Evolutionary conservation across 257 asterid species (phyloP), one percentile per base, ranked within the genome.

Genomic region (Catharanthus roseus): DNA sequence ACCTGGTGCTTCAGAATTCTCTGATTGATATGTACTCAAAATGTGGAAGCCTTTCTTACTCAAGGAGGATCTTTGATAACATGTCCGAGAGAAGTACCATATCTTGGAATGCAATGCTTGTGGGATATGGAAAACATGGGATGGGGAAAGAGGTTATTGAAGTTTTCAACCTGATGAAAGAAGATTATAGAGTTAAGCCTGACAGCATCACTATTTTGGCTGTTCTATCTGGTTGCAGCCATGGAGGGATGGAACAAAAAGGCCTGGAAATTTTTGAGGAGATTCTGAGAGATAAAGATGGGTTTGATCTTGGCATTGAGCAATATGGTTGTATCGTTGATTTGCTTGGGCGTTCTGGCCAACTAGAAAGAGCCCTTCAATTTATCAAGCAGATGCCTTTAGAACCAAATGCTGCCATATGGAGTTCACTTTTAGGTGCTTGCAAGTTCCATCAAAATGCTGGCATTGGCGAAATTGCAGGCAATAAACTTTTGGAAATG

Each of bases 301-400:
- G 80, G 55, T 11, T 70, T 57, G 82, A 74, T 56, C 83, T 89
- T 65, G 86, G 86, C 38, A 71, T 89, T 47, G 97, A 93, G 86
- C 98, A 89, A 77, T 90, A 82, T n/a, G 96, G 97, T 9, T 93
- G 98, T 67, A 87, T 93, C 19, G 90, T 93, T 33, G 98, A 93
- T 82, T 72, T 90, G 75, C 93, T 93, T 3, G 95, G 95, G 41
- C 93, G 97, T 24, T 86, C 92, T 28, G 96, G 96, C 26, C 89
- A 85, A 77, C 80, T 93, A 60, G 88, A 81, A 58, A 85, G 77
- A 68, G 98, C 97, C 47, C 67, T 88, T 65, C 79, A 78, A 72
- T 87, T 93, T 84, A 76, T 93, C 72, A 72, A 81, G 73, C 79
- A 78, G 76, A 86, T 93, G 97, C 90, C 95, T 61, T 75, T 87